Percentiles rank a stretch among this genome's conserved stretches.
phyloP scores from a whole-genome alignment of 2,329 filamentous ascomycete genomes.

The Trichophyton equinum region DNA sequence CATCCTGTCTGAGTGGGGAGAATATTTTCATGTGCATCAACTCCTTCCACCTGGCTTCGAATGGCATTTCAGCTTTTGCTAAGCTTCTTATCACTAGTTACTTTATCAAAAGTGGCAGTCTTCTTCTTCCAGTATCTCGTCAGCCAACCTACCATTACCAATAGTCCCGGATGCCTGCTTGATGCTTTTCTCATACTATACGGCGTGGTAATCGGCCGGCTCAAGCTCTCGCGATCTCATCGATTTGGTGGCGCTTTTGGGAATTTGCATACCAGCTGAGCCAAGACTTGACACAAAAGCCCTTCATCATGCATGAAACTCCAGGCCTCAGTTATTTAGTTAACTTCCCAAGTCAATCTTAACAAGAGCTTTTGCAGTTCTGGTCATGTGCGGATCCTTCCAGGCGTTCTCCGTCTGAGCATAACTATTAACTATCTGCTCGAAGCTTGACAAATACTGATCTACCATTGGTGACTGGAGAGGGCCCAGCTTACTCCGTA shows the following conservation, averaged over 20 bases:
- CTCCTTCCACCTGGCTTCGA: no score
- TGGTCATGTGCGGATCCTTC: conserved; percentile 2
- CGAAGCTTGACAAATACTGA: neutral
- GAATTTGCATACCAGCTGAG: conserved; percentile 1
- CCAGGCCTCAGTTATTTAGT: neutral
- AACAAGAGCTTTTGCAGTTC: neutral
- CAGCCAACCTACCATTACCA: neutral
- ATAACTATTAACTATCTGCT: neutral
- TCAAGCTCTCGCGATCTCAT: neutral
- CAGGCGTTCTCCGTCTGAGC: neutral
- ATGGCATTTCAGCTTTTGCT: no score
- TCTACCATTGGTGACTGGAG: neutral
- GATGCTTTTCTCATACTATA: neutral
- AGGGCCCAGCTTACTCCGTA: neutral
- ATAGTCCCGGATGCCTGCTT: neutral
- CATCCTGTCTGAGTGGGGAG: neutral
- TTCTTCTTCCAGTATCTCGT: neutral
- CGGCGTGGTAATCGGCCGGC: neutral
- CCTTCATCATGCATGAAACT: neutral
- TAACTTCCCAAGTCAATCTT: neutral
- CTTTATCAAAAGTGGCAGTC: neutral
- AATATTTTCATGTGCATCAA: neutral
- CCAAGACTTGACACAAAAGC: neutral
- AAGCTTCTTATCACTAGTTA: neutral
- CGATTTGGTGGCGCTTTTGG: neutral